A percentile compares a stretch with the other conserved stretches of the same genome.
These are phyloP conservation scores for Penicillium pulvis DNA, from an alignment of 495 filamentous ascomycete species.

Conservation along the genomic window DNA sequence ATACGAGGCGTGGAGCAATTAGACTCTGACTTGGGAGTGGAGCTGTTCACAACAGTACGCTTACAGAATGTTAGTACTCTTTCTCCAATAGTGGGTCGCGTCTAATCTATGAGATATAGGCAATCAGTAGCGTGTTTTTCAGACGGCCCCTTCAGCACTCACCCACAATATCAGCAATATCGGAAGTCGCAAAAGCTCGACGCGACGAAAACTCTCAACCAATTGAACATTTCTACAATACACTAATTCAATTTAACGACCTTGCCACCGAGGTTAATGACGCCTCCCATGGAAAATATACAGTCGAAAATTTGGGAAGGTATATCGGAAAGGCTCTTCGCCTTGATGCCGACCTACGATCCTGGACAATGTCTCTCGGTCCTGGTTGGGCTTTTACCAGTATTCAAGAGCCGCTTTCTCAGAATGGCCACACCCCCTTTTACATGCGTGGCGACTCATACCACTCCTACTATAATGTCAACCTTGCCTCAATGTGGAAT, in stretches of 20 bases:
- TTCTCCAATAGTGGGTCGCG: neutral
- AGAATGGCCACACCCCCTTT: neutral
- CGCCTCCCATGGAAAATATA: neutral
- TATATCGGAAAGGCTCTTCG: conserved; percentile 16
- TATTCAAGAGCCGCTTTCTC: neutral
- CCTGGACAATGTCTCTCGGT: conserved; percentile 15
- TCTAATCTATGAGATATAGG: conserved; percentile 2
- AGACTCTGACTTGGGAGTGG: conserved; percentile 2
- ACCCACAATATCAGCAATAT: conserved; percentile 14
- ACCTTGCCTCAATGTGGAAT: conserved; percentile 17
- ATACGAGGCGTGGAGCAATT: conserved; percentile 20
- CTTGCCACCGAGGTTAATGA: conserved; percentile 12
- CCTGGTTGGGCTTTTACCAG: conserved; percentile 9
- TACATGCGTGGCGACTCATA: conserved; percentile 1
- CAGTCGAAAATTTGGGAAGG: neutral
- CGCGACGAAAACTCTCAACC: neutral
- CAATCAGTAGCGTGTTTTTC: conserved; percentile 17
- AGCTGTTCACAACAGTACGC: conserved; percentile 18
- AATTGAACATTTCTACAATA: conserved; percentile 15
- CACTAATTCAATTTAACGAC: conserved; percentile 11
- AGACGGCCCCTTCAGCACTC: conserved; percentile 3
- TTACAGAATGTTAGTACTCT: conserved; percentile 12
- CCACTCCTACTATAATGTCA: conserved; percentile 11
- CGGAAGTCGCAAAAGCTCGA: conserved; percentile 6
- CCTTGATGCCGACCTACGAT: conserved; percentile 14